Evolutionary conservation across 768 basidiomycete genomes (phyloP).

Genomic region (Auricularia cornea): DNA sequence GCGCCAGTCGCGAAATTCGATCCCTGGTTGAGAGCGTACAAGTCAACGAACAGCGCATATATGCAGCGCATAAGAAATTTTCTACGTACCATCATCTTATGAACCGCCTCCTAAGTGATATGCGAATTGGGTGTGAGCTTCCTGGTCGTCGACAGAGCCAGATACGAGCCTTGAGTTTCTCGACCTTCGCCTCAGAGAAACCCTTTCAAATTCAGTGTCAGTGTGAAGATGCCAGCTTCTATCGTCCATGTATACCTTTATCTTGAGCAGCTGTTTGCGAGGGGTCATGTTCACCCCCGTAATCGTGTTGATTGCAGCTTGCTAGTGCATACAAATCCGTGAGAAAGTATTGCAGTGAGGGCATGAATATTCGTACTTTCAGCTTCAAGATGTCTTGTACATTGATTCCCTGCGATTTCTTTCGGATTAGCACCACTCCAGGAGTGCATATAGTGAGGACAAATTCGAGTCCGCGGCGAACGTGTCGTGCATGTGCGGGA

Average conservation of each 20-base stretch:
- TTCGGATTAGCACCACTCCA: too few relatives aligned
- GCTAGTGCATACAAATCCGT: conserved; percentile 28
- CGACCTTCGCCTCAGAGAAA: conserved; percentile 94
- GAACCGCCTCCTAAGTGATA: conserved; percentile 66
- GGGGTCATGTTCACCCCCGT: conserved; percentile 91
- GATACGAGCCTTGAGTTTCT: conserved; percentile 76
- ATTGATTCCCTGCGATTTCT: conserved; percentile 68
- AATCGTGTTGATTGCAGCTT: conserved; percentile 74
- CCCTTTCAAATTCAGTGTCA: conserved; percentile 49
- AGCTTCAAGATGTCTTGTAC: conserved; percentile 93
- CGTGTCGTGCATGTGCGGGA: not conserved
- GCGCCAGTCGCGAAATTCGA: conserved; percentile 88
- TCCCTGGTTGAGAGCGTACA: conserved; percentile 44
- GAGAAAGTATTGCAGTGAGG: conserved; percentile 16
- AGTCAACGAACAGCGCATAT: not conserved
- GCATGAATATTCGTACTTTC: conserved; percentile 41
- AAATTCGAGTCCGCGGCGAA: not conserved
- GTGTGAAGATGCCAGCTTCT: not conserved
- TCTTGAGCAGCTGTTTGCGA: conserved; percentile 80
- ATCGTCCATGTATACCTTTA: conserved; percentile 59
- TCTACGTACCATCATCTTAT: conserved; percentile 64
- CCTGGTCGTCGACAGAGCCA: not conserved
- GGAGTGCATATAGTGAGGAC: too few relatives aligned
- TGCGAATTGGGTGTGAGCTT: not conserved
- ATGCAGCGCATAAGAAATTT: not conserved